Evolutionary conservation across 177 flowering plant species (phyloP).

Genomic region (Vitis hybrid): DNA sequence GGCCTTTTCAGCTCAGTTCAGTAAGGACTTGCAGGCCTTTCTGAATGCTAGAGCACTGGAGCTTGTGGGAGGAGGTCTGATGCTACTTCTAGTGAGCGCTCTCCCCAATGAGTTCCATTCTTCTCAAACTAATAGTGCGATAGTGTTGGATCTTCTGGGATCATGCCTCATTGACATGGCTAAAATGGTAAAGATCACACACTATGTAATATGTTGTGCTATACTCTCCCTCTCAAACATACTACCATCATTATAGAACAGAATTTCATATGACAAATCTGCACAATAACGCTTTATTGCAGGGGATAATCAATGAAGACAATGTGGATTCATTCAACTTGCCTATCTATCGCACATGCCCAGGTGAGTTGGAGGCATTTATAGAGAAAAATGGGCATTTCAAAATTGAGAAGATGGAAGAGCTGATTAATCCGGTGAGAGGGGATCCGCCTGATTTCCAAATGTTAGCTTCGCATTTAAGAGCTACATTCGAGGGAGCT

Average conservation of each 20-base stretch:
- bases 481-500: no score
- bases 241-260: no score
- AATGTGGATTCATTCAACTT: not conserved
- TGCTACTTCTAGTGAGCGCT: not conserved
- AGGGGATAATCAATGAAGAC: not conserved
- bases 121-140: no score
- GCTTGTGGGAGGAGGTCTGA: not conserved
- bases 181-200: not conserved
- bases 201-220: not conserved
- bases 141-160: not conserved
- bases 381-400: no score
- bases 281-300: not conserved
- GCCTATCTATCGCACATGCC: no score
- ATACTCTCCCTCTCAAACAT: not conserved
- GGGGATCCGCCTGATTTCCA: no score
- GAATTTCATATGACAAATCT: not conserved
- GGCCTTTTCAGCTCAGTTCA: not conserved
- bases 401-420: no score
- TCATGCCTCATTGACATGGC: not conserved
- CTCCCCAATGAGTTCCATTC: no score
- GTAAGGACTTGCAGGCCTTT: not conserved
- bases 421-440: no score
- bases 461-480: no score
- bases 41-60: not conserved
- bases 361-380: no score